A percentile compares a stretch with the other conserved stretches of the same genome.
Conservation (phyloP, 106 monocot species). For the Posidonia australis region DNA sequence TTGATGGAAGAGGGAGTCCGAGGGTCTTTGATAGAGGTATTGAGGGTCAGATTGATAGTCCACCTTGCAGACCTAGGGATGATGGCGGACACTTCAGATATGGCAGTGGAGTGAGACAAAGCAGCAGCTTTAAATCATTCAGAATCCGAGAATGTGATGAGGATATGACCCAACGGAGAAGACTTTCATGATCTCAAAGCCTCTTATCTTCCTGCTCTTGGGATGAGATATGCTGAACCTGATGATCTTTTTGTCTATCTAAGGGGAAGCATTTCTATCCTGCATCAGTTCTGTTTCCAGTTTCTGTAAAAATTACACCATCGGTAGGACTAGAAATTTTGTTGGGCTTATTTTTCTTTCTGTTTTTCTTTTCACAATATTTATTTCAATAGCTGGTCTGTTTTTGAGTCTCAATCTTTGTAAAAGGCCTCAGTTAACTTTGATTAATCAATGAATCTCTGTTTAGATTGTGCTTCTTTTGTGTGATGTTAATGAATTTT, state of each 20-base stretch:
- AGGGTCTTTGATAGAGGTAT: constrained; percentile 7
- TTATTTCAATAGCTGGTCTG: no score
- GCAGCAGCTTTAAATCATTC: constrained; percentile 7
- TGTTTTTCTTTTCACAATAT: not conserved
- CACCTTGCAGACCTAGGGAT: constrained; percentile 12
- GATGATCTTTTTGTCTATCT: constrained; percentile 16
- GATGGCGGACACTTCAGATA: constrained; percentile 23
- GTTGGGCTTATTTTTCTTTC: not conserved
- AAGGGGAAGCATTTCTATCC: constrained; percentile 11
- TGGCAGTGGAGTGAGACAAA: constrained; percentile 15
- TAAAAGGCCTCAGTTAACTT: no score
- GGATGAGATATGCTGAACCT: constrained; percentile 10
- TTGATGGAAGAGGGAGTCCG: constrained; percentile 15
- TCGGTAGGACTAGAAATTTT: constrained; percentile 15
- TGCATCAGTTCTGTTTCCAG: constrained; percentile 4
- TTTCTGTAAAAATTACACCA: constrained; percentile 24
- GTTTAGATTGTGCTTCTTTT: no score
- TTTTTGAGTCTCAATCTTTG: no score
- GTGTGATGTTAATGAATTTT: no score
- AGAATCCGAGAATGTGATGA: constrained; percentile 13
- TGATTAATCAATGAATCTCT: no score
- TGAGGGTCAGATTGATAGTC: constrained; percentile 9
- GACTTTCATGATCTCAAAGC: constrained; percentile 6
- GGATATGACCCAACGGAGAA: constrained; percentile 7
- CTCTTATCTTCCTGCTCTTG: not conserved